Base-by-base conservation (phyloP, 2,329 filamentous ascomycete genomes). In the Cryphonectria naterciae region DNA sequence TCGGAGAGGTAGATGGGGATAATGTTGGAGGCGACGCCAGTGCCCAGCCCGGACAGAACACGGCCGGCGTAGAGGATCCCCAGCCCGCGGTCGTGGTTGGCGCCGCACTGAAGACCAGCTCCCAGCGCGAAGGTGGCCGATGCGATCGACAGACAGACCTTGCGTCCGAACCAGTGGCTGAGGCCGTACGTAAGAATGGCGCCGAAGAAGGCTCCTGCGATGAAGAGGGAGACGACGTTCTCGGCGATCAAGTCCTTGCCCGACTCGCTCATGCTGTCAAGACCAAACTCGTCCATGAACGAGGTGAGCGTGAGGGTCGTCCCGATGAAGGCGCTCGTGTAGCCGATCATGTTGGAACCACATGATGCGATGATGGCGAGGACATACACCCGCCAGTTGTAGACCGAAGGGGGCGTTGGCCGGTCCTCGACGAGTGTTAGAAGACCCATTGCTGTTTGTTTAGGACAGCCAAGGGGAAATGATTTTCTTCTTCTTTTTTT, bases 321-420 rank as follows among this genome's bases (percentile, higher is more conserved):
- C 71, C 92, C 92, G 75, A 95, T 94, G 80, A 95, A 95, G 74
- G 92, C 90, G 67, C 88, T 91, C 78, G 94, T 92, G 73, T 87
- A 87, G 68, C 85, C 86, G 68, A 89, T 88, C 77, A 83, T 86
- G 76, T 85, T 87, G 46, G 87, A 84, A 43, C 86, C 86, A 70
- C 87, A 87, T 4, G 86, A 87, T 25, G 86, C 86, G 32, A 87
- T 81, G 54, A 82, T 80, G 13, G 87, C 86, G 74, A 83, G 87
- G 37, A 80, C 77, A 75, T 87, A 87, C 32, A 87, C 77, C 4
- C 82, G 80, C 82, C 82, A 85, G 73, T 87, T 87, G 77, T 87
- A 87, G 73, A 88, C 86, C 77, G 87, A 85, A 71, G 83, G 81
- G 28, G 86, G 86, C 73, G 85, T 88, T 37, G 86, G 86, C 74